Conservation (phyloP, 2,329 filamentous ascomycete species). For the Alternaria incomplexa region DNA sequence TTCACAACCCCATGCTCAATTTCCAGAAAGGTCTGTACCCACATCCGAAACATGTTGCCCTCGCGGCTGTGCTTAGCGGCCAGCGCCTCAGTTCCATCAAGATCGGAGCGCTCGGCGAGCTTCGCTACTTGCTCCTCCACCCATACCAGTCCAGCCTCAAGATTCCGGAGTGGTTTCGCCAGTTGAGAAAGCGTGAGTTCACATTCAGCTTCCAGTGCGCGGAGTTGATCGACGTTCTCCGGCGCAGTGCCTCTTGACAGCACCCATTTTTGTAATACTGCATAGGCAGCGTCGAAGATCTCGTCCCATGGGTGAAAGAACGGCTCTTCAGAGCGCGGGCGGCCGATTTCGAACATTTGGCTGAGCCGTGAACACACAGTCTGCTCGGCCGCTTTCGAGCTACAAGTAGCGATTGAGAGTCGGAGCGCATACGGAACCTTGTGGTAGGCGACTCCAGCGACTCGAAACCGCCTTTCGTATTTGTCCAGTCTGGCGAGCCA, state of each 20-base stretch:
- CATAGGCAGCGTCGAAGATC: neutral
- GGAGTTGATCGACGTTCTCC: neutral
- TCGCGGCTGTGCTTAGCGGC: conserved; percentile 2
- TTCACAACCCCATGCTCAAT: neutral
- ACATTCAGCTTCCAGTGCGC: neutral
- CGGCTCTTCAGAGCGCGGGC: neutral
- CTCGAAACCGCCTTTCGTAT: conserved; percentile 8
- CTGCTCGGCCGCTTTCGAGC: neutral
- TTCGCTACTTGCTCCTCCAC: neutral
- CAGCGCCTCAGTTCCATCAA: neutral
- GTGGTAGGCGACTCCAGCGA: conserved; percentile 7
- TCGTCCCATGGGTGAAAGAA: conserved; percentile 10
- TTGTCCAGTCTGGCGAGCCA: conserved; percentile 8
- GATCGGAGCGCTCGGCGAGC: neutral
- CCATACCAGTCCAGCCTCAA: neutral
- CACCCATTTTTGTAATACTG: neutral
- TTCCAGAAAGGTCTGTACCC: conserved; percentile 14
- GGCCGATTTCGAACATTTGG: conserved; percentile 7
- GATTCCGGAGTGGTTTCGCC: neutral
- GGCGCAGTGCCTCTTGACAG: neutral
- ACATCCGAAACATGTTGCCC: conserved; percentile 8
- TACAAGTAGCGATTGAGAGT: neutral
- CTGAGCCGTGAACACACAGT: neutral
- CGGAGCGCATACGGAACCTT: conserved; percentile 5
- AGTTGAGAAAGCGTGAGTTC: neutral